Percentiles rank a stretch among this genome's conserved stretches.
phyloP scores from a whole-genome alignment of 2,329 filamentous ascomycete genomes.

The Fusarium dimerum region DNA sequence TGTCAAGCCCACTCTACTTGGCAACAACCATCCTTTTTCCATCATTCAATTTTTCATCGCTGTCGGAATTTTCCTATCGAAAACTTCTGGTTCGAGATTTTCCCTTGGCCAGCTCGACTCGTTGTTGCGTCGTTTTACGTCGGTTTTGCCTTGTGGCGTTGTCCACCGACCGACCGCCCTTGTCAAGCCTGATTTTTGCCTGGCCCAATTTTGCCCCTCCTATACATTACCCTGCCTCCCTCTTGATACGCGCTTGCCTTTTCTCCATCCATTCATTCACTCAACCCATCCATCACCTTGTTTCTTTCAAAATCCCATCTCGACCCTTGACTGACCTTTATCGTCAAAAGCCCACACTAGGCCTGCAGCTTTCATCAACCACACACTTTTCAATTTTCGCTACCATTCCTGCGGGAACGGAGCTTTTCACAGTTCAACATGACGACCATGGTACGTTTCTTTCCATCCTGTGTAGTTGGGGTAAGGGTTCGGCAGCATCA shows the following conservation, averaged over 20 bases:
- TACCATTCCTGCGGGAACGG: constrained; percentile 25
- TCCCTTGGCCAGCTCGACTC: constrained; percentile 4
- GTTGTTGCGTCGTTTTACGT: constrained; percentile 21
- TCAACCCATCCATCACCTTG: constrained; percentile 10
- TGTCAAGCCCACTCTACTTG: background rate
- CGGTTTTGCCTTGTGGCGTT: constrained; percentile 32
- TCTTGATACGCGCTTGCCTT: background rate
- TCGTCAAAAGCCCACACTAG: constrained; percentile 13
- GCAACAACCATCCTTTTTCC: no score
- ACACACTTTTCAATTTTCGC: constrained; percentile 9
- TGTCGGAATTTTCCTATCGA: background rate
- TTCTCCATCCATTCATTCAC: constrained; percentile 12
- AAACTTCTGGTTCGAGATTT: background rate
- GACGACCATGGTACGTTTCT: constrained; percentile 52
- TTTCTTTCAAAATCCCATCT: constrained; percentile 9
- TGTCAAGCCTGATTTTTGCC: constrained; percentile 23
- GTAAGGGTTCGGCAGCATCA: background rate
- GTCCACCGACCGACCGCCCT: constrained; percentile 24
- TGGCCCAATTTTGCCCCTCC: constrained; percentile 29
- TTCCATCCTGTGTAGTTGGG: background rate
- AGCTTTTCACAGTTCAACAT: constrained; percentile 37
- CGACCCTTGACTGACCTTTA: constrained; percentile 17
- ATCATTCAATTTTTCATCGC: background rate
- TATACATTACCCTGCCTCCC: background rate
- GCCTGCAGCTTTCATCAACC: constrained; percentile 20